phyloP scores from a whole-genome alignment of 331 rosid genomes.

The Quercus phellos region DNA sequence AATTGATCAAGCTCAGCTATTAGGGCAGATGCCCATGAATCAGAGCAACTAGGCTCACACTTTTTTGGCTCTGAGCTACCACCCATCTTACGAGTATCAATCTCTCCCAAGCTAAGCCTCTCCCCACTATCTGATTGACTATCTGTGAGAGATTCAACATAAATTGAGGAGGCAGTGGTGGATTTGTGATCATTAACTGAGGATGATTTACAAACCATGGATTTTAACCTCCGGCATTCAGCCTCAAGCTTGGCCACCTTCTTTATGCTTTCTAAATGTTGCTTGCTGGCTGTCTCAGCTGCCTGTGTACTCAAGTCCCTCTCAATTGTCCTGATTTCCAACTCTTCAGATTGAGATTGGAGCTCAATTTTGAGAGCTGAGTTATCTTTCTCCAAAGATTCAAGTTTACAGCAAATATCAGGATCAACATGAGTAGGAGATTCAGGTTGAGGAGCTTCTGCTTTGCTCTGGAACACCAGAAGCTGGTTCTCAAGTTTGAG shows the following conservation, averaged over 20 bases:
- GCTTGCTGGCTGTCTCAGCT: slow-evolving; percentile 92
- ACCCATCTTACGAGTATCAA: slow-evolving; percentile 33
- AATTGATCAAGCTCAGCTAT: slow-evolving; percentile 70
- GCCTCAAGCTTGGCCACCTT: slow-evolving; percentile 82
- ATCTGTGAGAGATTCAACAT: slow-evolving; percentile 64
- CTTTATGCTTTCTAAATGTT: slow-evolving; percentile 73
- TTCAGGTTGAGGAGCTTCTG: slow-evolving; percentile 31
- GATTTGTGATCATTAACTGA: slow-evolving; percentile 46
- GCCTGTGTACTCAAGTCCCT: slow-evolving; percentile 80
- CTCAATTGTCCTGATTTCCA: slow-evolving; percentile 69
- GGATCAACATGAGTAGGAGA: slow-evolving; percentile 39
- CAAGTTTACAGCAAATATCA: slow-evolving; percentile 42
- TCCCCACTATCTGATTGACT: slow-evolving; percentile 75
- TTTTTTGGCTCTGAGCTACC: slow-evolving; percentile 49
- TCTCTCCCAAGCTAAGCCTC: slow-evolving; percentile 40
- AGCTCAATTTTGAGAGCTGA: slow-evolving; percentile 57
- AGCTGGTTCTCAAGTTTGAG: slow-evolving; percentile 57
- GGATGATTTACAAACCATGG: slow-evolving; percentile 33
- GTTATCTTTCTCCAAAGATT: slow-evolving; percentile 60
- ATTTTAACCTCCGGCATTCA: slow-evolving; percentile 69
- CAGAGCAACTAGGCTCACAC: slow-evolving; percentile 51
- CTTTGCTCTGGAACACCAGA: slow-evolving; percentile 49
- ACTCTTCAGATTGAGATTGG: slow-evolving; percentile 56
- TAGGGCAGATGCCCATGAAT: slow-evolving; percentile 63
- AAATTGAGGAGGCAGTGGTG: slow-evolving; percentile 46